Evolutionary conservation across 768 basidiomycete genomes (phyloP).

Genomic region (Melanogaster broomeanus): DNA sequence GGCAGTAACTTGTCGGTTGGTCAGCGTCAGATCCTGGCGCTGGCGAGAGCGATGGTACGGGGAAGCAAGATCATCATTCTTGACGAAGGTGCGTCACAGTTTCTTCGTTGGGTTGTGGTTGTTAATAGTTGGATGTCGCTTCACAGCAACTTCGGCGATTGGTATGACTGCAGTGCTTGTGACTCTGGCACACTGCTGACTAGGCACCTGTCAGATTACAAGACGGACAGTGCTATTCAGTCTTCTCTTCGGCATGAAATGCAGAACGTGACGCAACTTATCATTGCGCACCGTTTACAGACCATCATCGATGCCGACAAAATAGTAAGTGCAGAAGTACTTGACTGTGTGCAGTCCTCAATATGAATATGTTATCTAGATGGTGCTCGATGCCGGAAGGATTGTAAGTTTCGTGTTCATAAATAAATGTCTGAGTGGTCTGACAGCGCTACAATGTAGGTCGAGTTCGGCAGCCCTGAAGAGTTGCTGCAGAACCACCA

Average conservation of each 20-base stretch:
- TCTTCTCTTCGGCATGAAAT: slow-evolving; percentile 49
- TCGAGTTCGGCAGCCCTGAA: slow-evolving; percentile 53
- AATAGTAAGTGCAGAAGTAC: slow-evolving; percentile 36
- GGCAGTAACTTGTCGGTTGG: slow-evolving; percentile 52
- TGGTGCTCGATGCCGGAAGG: slow-evolving; percentile 43
- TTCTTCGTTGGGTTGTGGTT: background rate
- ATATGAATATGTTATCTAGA: slow-evolving; percentile 20
- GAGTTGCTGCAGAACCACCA: slow-evolving; percentile 51
- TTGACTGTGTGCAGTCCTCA: background rate
- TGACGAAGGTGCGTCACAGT: slow-evolving; percentile 45
- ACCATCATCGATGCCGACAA: slow-evolving; percentile 65
- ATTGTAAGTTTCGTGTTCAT: slow-evolving; percentile 29
- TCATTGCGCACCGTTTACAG: slow-evolving; percentile 57
- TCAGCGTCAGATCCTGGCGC: slow-evolving; percentile 57
- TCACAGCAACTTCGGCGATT: slow-evolving; percentile 44
- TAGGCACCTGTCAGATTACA: slow-evolving; percentile 41
- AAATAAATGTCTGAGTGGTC: background rate
- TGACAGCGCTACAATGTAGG: slow-evolving; percentile 16
- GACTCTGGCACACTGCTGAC: background rate
- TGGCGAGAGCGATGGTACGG: slow-evolving; percentile 60
- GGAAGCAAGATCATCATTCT: slow-evolving; percentile 56
- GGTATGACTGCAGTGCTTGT: slow-evolving; percentile 19
- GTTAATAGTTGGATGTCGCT: background rate
- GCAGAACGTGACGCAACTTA: slow-evolving; percentile 51
- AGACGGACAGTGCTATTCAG: slow-evolving; percentile 59